Evolutionary conservation across 2,329 filamentous ascomycete species (phyloP).

Genomic region (Arthrobotrys megalospora): DNA sequence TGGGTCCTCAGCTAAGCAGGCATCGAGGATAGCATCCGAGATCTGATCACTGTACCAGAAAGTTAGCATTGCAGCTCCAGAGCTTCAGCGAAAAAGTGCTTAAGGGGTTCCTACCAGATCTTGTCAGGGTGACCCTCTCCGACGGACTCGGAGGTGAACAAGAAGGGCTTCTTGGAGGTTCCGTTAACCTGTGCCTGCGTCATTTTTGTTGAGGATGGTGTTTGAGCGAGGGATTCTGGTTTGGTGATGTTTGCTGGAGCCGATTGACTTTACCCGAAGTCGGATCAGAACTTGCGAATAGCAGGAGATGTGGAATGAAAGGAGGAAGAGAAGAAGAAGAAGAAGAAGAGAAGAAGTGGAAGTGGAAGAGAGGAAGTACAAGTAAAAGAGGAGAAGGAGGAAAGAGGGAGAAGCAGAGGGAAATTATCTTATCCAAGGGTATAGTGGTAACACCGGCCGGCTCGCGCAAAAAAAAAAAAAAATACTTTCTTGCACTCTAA

Average conservation of each 20-base stretch:
- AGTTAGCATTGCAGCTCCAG: conserved; percentile 63
- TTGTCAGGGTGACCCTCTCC: conserved; percentile 95
- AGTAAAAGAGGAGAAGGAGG: conserved; percentile 23
- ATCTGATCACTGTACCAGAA: conserved; percentile 80
- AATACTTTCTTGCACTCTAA: background rate
- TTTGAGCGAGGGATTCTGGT: conserved; percentile 19
- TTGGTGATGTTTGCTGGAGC: conserved; percentile 35
- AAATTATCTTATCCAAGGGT: conserved; percentile 41
- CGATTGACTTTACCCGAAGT: conserved; percentile 58
- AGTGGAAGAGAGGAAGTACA: conserved; percentile 25
- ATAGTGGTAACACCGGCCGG: conserved; percentile 29
- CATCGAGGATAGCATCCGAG: conserved; percentile 98
- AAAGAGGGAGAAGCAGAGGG: conserved; percentile 45
- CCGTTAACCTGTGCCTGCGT: conserved; percentile 54
- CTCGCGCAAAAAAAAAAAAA: conserved; percentile 29
- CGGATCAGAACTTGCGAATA: conserved; percentile 42
- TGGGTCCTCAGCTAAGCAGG: conserved; percentile 93
- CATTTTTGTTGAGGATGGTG: conserved; percentile 49
- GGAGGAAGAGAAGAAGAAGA: background rate
- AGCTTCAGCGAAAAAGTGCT: background rate
- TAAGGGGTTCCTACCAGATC: conserved; percentile 77
- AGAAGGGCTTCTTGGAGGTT: conserved; percentile 75
- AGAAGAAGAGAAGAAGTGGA: conserved; percentile 1
- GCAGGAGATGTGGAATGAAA: conserved; percentile 21
- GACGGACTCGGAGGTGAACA: conserved; percentile 92